Evolutionary conservation across 352 stramenopile genomes (phyloP), one percentile per base, ranked within the genome.

Genomic region (Pythium grandisporangium): DNA sequence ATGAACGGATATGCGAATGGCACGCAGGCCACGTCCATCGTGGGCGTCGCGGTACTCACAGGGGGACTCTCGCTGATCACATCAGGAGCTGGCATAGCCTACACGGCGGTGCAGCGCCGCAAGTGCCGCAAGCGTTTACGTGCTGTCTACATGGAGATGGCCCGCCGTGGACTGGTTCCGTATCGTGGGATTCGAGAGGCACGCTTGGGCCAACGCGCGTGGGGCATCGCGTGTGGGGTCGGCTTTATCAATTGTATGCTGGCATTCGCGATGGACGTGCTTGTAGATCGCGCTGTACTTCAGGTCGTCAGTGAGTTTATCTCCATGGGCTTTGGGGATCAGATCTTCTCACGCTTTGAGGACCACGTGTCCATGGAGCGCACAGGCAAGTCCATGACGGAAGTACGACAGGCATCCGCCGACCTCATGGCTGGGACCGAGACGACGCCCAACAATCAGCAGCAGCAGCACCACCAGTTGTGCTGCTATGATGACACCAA

Each of bases 251-350:
- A 42, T 47, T 65, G 56, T 21, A 32, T 65, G 11, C 22, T 65
- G 11, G 43, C 46, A 30, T 44, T 61, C 20, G 45, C 56, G 19
- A 43, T 53, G 35, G 56, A 65, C 29, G 11, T 65, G 17, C 23
- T 61, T 7, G 50, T 65, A 16, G 46, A 65, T 16, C 27, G 23
- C 2, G 52, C 51, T 12, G 56, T 65, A 19, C 38, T 65, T 2
- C 30, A 61, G 25, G 56, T 65, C 30, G n/a, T 65, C 37, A 35
- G 37, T n/a, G 56, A 52, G n/a, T 52, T 58, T 30, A 32, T 61
- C 23, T 44, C 41, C 5, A 36, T 36, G 29, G 5, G 24, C 6
- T 13, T 55, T 3, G 47, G 61, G 11, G 30, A 36, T 17, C 25
- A 48, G 11, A 37, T 60, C 5, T 49, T 48, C 14, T 36, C n/a